A percentile compares a stretch with the other conserved stretches of the same genome.
Conservation (phyloP, 805 yeast genomes). For the Starmerella asiatica region DNA sequence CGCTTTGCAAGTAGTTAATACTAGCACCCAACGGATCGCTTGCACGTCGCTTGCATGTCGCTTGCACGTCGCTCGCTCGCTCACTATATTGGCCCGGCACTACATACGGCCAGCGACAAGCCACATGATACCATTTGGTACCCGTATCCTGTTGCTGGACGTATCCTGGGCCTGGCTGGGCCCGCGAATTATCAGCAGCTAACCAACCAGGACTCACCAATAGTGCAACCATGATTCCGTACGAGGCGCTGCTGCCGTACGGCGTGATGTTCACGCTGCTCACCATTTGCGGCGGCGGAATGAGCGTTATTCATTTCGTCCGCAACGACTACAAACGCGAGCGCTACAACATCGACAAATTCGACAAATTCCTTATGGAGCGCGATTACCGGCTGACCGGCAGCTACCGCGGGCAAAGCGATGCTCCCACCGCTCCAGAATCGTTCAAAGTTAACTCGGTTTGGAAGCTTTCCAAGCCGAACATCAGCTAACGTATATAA, state of each 20-base stretch:
- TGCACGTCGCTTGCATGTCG: too few species aligned
- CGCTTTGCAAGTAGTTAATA: too few species aligned
- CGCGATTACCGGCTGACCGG: conserved; percentile 73
- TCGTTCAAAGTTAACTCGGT: conserved; percentile 59
- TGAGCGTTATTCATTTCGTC: conserved; percentile 32
- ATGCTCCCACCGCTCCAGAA: conserved; percentile 58
- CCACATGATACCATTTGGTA: too few species aligned
- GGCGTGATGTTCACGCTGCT: conserved; percentile 41
- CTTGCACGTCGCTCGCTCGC: too few species aligned
- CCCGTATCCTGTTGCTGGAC: too few species aligned
- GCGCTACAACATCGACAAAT: conserved; percentile 40
- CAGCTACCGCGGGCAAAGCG: conserved; percentile 51
- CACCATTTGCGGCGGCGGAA: conserved; percentile 43
- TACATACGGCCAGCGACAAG: neutral
- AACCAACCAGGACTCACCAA: neutral
- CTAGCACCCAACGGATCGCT: too few species aligned
- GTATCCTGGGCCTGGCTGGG: too few species aligned
- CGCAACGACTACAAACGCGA: conserved; percentile 42
- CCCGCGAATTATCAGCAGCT: too few species aligned
- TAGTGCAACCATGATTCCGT: conserved; percentile 41
- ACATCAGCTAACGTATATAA: conserved; percentile 6
- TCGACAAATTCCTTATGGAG: conserved; percentile 44
- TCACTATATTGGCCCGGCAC: too few species aligned
- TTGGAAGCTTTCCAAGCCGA: conserved; percentile 26
- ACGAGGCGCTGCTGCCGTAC: conserved; percentile 53